Evolutionary conservation across 163 green algal species (phyloP), one percentile per base, ranked within the genome.

Genomic region (Scenedesmus sp.): DNA sequence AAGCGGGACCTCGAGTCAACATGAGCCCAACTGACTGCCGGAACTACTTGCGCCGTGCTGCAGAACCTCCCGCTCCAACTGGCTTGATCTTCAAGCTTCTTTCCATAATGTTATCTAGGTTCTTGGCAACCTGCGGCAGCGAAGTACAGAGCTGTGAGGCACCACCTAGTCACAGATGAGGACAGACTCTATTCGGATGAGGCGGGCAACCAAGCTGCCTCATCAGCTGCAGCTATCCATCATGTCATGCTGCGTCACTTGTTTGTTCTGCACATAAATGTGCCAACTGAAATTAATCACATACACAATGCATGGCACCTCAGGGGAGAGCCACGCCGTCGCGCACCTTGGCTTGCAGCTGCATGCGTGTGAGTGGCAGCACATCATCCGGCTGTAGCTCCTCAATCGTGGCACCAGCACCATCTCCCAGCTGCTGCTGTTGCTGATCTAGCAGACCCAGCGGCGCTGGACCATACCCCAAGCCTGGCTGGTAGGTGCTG

Each of bases 331-430:
- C 22, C 42, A 30, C 76, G 49, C 2, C 37, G 2, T 10, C 5
- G 16, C 85, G 9, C 78, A 91, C 87, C 87, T 91, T 91, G 53
- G 87, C 87, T 40, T 91, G 87, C 61, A 91, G 80, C 59, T 84
- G 79, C 43, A 59, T 61, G 42, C 87, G 79, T 30, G 87, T 91
- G 15, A 91, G 87, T 26, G 87, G 87, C 53, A 72, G 59, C 59
- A 91, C 87, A 87, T 91, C 87, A 68, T 91, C 87, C 15, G 87
- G 87, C 80, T 85, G 79, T 30, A 7, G 37, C 73, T 90, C 80
- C 40, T 88, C 80, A 40, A 37, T 35, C 6, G 35, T 59, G 40
- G 13, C 86, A 15, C 12, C 73, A 13, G 35, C 33, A 10, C 35
- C 53, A n/a, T 87, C 44, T 16, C 81, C 78, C 16, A 49, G 37